Evolutionary conservation across 352 stramenopile genomes (phyloP), one percentile per base, ranked within the genome.

Genomic region (Phytophthora sansomeana): DNA sequence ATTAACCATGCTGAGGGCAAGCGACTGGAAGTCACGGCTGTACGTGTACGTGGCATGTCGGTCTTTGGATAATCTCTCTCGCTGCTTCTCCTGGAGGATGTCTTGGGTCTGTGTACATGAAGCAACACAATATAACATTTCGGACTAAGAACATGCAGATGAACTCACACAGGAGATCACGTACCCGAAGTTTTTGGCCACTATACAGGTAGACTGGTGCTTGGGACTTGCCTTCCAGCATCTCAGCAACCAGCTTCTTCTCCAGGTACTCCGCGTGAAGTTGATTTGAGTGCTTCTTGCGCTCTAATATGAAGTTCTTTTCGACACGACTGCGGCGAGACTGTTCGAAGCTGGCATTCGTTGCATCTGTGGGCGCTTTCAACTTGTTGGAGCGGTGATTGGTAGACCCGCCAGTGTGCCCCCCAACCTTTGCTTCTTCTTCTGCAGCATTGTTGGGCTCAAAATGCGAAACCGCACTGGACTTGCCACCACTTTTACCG

Each of bases 1-100:
- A 19, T 97, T 91, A 6, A 96, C 80, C 39, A 96, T 74, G 32
- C 86, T 94, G 28, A 96, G 57, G 9, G 85, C 88, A 50, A 93
- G 85, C 35, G 86, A 96, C 57, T 97, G 83, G 70, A 96, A 98
- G 11, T 97, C 85, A 16, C 71, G 70, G 30, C 88, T 91, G 74
- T 97, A 96, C 50, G 92, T 97, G 73, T 89, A 98, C 6, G 74
- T 87, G 48, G 74, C 75, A 10, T 69, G 54, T 6, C 16, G 53
- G 24, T 78, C 57, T 19, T 72, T 69, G 3, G 74, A 67, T 14
- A 97, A 74, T 8, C 71, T 72, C 56, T 85, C 65, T 0, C 91
- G 86, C 63, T 95, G 73, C 28, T 87, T 81, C 6, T 92, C 88
- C 55, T 97, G 93, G 8, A 95, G 82, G 19, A 85, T 65, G 52